Evolutionary conservation across 495 filamentous ascomycete species (phyloP).

Genomic region (Lasiosphaeria ovina): DNA sequence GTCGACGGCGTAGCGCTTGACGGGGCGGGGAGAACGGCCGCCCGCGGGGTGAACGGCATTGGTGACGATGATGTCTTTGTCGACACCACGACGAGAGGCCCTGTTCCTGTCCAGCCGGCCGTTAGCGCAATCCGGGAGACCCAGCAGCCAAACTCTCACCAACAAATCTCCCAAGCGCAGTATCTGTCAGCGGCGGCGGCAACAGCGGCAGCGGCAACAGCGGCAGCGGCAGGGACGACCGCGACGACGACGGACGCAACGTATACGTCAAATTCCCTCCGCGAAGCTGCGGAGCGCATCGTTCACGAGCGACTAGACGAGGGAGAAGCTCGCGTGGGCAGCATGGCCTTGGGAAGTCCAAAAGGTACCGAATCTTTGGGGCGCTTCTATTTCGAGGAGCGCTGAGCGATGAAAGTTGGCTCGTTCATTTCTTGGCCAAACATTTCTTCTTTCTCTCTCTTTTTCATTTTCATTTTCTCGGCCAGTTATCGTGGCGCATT

Average conservation of each 20-base stretch:
- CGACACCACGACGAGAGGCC: slow-evolving; percentile 44
- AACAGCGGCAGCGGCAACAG: slow-evolving; percentile 9
- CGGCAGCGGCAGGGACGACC: too few species aligned
- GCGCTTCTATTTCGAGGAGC: slow-evolving; percentile 55
- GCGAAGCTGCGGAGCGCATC: slow-evolving; percentile 53
- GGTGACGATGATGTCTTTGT: slow-evolving; percentile 38
- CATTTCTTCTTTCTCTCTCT: neutral
- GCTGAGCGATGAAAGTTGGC: slow-evolving; percentile 25
- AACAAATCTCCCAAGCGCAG: slow-evolving; percentile 20
- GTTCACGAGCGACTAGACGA: slow-evolving; percentile 49
- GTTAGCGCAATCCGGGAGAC: slow-evolving; percentile 36
- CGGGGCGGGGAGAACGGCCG: neutral
- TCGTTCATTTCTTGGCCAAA: too few species aligned
- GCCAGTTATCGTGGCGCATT: too few species aligned
- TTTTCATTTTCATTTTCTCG: slow-evolving; percentile 2
- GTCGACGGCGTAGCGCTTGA: slow-evolving; percentile 47
- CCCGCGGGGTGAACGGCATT: neutral
- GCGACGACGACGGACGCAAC: too few species aligned
- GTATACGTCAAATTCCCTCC: neutral
- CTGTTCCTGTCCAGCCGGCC: slow-evolving; percentile 31
- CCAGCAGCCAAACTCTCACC: slow-evolving; percentile 26
- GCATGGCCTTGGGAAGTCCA: slow-evolving; percentile 38
- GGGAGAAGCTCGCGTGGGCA: slow-evolving; percentile 36
- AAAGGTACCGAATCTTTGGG: slow-evolving; percentile 44
- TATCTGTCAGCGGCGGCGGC: slow-evolving; percentile 17